A percentile compares a stretch with the other conserved stretches of the same genome.
Evolutionary conservation across 305 asterid genomes (phyloP).

Genomic region (Fraxinus baroniana): DNA sequence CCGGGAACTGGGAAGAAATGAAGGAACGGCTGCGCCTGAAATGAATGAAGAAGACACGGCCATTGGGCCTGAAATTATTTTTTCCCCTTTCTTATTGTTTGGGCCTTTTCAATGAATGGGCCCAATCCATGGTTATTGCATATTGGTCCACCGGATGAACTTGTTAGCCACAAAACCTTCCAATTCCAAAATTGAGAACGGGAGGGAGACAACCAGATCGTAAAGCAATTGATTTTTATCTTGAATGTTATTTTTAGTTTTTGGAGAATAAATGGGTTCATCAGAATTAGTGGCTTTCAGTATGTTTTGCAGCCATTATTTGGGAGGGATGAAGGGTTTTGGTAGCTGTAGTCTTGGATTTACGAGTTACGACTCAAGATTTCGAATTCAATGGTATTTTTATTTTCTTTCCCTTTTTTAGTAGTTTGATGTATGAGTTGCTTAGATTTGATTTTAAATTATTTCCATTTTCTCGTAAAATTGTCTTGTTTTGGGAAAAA

Average conservation of each 20-base stretch:
- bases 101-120: too few species aligned
- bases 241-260: not conserved
- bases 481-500: not conserved
- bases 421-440: not conserved
- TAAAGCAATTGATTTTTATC: not conserved
- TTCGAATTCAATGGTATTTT: slow-evolving; percentile 30
- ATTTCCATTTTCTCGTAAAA: not conserved
- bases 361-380: slow-evolving; percentile 9
- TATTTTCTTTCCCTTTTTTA: not conserved
- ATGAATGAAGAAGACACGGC: too few species aligned
- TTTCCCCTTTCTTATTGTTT: too few species aligned
- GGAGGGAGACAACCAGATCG: not conserved
- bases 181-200: too few species aligned
- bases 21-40: too few species aligned
- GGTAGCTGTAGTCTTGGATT: slow-evolving; percentile 46
- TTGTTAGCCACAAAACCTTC: too few species aligned
- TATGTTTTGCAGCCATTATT: slow-evolving; percentile 35
- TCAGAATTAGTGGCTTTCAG: slow-evolving; percentile 45
- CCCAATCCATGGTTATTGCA: too few species aligned
- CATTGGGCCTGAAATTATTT: too few species aligned
- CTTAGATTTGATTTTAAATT: slow-evolving; percentile 21
- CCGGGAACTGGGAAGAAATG: too few species aligned
- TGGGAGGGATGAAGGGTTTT: slow-evolving; percentile 47
- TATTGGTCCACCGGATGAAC: too few species aligned
- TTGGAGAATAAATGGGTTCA: slow-evolving; percentile 28